A percentile compares a stretch with the other conserved stretches of the same genome.
Evolutionary conservation across 768 basidiomycete species (phyloP).

Genomic region (Tricholoma terreum): DNA sequence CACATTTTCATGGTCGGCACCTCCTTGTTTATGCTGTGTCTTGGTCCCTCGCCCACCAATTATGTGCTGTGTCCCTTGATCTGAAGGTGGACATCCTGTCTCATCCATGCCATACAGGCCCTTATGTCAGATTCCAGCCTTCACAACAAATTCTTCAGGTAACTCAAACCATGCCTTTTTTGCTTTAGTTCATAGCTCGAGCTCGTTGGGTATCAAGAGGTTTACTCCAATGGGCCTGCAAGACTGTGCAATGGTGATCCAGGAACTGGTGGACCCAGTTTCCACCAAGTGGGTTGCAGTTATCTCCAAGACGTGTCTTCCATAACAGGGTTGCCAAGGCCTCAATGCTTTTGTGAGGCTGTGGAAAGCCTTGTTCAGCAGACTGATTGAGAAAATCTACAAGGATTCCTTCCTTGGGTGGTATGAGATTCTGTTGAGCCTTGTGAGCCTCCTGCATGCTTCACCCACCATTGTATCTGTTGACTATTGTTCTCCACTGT

Average conservation of each 20-base stretch:
- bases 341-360: slow-evolving; percentile 15
- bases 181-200: slow-evolving; percentile 23
- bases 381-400: slow-evolving; percentile 26
- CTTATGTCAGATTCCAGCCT: slow-evolving; percentile 16
- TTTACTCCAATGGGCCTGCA: slow-evolving; percentile 32
- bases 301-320: slow-evolving; percentile 7
- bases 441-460: slow-evolving; percentile 11
- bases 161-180: slow-evolving; percentile 18
- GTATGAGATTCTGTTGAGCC: slow-evolving; percentile 24
- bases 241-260: slow-evolving; percentile 19
- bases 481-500: slow-evolving; percentile 16
- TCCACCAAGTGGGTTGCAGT: slow-evolving; percentile 19
- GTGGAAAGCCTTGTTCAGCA: slow-evolving; percentile 26
- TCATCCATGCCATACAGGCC: slow-evolving; percentile 39
- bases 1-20: not conserved
- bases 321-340: slow-evolving; percentile 26
- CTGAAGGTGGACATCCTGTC: slow-evolving; percentile 26
- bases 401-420: slow-evolving; percentile 25
- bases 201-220: slow-evolving; percentile 30
- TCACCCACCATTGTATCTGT: not conserved
- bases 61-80: not conserved
- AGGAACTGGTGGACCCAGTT: slow-evolving; percentile 29
- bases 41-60: not conserved
- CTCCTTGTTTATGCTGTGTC: not conserved
- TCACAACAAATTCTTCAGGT: slow-evolving; percentile 22